A percentile compares a stretch with the other conserved stretches of the same genome.
These are phyloP conservation scores for Euphorbia corollata DNA, from an alignment of 441 rosid genomes.

Conservation along the genomic window DNA sequence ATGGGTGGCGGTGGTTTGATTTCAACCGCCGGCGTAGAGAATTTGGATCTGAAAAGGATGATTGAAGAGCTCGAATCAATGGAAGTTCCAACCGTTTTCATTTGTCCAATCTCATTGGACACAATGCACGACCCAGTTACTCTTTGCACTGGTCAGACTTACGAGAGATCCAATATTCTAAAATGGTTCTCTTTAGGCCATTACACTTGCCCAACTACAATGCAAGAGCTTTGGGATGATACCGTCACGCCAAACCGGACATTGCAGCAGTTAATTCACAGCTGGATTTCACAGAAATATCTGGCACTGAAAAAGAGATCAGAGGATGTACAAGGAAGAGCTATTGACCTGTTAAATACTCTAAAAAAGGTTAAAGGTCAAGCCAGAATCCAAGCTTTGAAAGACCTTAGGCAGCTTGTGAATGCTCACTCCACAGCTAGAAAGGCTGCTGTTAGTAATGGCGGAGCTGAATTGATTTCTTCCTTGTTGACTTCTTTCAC, in stretches of 20 bases:
- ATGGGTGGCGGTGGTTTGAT: constrained; percentile 35
- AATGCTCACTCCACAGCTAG: constrained; percentile 44
- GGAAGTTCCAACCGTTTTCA: constrained; percentile 73
- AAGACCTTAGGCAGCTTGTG: constrained; percentile 59
- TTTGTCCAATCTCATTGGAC: constrained; percentile 85
- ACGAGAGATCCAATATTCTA: constrained; percentile 76
- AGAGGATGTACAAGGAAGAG: constrained; percentile 79
- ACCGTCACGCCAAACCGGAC: constrained; percentile 75
- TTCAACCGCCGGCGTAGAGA: constrained; percentile 32
- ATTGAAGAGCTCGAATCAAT: constrained; percentile 63
- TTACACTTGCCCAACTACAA: constrained; percentile 85
- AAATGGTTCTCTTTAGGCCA: constrained; percentile 82
- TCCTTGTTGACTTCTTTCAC: constrained; percentile 68
- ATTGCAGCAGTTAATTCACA: constrained; percentile 62
- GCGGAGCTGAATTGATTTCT: constrained; percentile 50
- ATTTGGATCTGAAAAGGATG: constrained; percentile 77
- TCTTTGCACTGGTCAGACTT: constrained; percentile 89
- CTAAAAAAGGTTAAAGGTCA: constrained; percentile 79
- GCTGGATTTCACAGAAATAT: constrained; percentile 82
- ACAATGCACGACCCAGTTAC: constrained; percentile 95
- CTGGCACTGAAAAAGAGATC: constrained; percentile 72
- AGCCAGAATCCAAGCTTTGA: constrained; percentile 69
- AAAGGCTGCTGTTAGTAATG: constrained; percentile 51
- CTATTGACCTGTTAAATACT: constrained; percentile 50
- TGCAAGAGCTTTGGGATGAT: constrained; percentile 97